Evolutionary conservation across 202 grass and related monocot genomes (phyloP), one percentile per base, ranked within the genome.

Genomic region (Schoenoplectus triqueter): DNA sequence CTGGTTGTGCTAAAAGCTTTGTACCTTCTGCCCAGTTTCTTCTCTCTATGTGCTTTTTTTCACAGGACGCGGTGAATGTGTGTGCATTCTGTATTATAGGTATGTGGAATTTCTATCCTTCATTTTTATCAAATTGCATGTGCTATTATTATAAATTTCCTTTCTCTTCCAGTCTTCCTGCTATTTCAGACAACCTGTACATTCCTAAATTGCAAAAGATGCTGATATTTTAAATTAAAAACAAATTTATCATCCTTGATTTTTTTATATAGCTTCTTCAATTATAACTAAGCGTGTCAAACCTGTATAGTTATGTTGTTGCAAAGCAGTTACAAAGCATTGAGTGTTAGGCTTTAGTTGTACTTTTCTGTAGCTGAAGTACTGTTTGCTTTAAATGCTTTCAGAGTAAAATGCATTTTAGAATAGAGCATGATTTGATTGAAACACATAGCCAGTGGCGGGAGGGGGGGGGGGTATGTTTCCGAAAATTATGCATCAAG

Each of bases 401-500:
- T 11, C 56, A 59, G 13, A 78, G 55, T 78, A 60, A 78, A 60
- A 31, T 78, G 74, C 74, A 78, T 17, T 31, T 78, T 78, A 61
- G 31, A 60, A 45, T 78, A 39, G 56, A 52, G 1, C 9, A 22
- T 52, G 11, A 3, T 73, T 73, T 72, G 6, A 59, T 60, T 4
- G 7, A n/a, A 17, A 6, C 59, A 31, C 31, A 1, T 31, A 31
- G 31, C 31, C 31, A 31, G 31, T 31, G 31, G 31, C 1, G 31
- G 31, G 31, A 31, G 1, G 31, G 31, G 31, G 31, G 31, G 31
- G 31, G 31, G 31, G 31, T 31, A 31, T 31, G 31, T 1, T 31
- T 31, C 31, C 31, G 31, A 31, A 31, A 31, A 31, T 31, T 31
- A 31, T 31, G 31, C 31, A 31, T 31, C 31, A 31, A 31, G 31